Percentiles rank a stretch among this genome's conserved stretches.
phyloP scores from a whole-genome alignment of 768 basidiomycete genomes.

The Punctularia strigosozonata region DNA sequence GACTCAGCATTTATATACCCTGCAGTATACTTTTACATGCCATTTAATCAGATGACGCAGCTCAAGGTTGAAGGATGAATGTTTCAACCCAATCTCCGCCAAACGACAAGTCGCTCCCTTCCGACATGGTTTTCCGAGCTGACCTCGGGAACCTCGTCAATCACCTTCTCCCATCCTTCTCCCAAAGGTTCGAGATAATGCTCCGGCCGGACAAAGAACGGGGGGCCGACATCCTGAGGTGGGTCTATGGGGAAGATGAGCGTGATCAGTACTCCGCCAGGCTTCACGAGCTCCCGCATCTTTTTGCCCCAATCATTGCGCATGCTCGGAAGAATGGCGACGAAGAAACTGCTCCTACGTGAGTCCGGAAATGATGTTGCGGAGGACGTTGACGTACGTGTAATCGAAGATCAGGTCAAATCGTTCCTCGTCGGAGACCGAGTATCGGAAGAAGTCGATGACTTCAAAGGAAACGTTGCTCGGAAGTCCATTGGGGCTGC shows the following conservation, averaged over 20 bases:
- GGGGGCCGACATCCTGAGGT: conserved; percentile 39
- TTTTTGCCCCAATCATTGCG: conserved; percentile 46
- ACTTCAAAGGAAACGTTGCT: conserved; percentile 27
- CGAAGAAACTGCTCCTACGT: conserved; percentile 43
- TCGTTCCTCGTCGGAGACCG: conserved; percentile 16
- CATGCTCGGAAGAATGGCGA: conserved; percentile 47
- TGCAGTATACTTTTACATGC: no score
- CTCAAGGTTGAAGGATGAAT: no score
- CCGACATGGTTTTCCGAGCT: conserved; percentile 29
- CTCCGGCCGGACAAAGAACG: conserved; percentile 46
- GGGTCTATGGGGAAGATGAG: conserved; percentile 46
- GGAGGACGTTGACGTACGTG: conserved; percentile 27
- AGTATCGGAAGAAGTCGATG: conserved; percentile 45
- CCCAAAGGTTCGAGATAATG: conserved; percentile 42
- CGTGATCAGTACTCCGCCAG: conserved; percentile 52
- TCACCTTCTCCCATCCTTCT: conserved; percentile 37
- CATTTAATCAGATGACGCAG: no score
- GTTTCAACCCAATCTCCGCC: no score
- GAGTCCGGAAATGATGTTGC: background rate
- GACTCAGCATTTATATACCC: no score
- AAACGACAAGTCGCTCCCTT: conserved; percentile 41
- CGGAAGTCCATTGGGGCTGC: conserved; percentile 9
- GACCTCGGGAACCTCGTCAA: conserved; percentile 37
- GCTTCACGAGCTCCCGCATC: conserved; percentile 42
- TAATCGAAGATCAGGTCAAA: conserved; percentile 59